Conservation (phyloP, 495 filamentous ascomycete genomes). For the Hypoxylon lenormandii region DNA sequence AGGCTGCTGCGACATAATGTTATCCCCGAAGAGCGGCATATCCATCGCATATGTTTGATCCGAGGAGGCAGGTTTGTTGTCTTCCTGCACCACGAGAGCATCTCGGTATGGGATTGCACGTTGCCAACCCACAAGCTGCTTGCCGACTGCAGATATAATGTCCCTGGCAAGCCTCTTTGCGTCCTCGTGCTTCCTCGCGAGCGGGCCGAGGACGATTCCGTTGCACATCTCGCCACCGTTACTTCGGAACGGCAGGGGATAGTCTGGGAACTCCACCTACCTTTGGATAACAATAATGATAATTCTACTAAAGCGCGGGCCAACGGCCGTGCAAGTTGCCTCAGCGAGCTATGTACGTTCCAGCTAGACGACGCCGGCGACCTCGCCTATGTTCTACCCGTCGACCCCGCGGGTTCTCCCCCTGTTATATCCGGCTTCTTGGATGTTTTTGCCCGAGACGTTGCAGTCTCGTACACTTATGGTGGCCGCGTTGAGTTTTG, state of each 20-base stretch:
- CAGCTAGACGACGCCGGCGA: constrained; percentile 77
- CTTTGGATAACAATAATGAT: constrained; percentile 50
- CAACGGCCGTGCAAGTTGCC: constrained; percentile 54
- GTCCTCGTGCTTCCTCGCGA: constrained; percentile 79
- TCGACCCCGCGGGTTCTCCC: constrained; percentile 85
- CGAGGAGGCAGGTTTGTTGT: constrained; percentile 80
- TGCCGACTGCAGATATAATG: constrained; percentile 68
- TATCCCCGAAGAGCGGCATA: constrained; percentile 76
- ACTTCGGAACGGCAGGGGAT: constrained; percentile 84
- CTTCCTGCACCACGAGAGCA: constrained; percentile 79
- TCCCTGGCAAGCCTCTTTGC: constrained; percentile 81
- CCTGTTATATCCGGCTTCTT: constrained; percentile 81
- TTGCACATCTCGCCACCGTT: constrained; percentile 81
- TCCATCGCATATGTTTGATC: constrained; percentile 83
- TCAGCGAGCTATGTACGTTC: constrained; percentile 79
- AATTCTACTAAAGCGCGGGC: constrained; percentile 43
- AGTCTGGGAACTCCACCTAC: constrained; percentile 81
- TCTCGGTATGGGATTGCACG: constrained; percentile 85
- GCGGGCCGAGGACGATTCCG: constrained; percentile 62
- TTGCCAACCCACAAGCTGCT: constrained; percentile 66
- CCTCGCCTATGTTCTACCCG: constrained; percentile 83
- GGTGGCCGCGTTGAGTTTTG: constrained; percentile 83
- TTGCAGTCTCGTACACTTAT: constrained; percentile 86
- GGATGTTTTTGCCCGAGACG: constrained; percentile 87
- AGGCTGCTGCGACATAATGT: constrained; percentile 74